Evolutionary conservation across 768 basidiomycete genomes (phyloP), one percentile per base, ranked within the genome.

Genomic region (Cantharellus cinnabarinus): DNA sequence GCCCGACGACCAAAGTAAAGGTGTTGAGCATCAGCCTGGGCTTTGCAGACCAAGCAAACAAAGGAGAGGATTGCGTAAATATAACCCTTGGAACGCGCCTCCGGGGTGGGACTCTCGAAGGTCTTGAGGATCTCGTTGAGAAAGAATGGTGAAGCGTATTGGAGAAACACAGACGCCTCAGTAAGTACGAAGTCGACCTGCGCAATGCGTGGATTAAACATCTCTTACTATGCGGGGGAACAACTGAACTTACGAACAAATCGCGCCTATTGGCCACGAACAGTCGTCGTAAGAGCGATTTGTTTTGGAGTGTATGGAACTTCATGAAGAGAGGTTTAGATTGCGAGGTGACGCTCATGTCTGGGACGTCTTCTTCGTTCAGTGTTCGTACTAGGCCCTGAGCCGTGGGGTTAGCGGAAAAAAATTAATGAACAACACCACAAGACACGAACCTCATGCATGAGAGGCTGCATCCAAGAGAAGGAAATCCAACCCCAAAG

Each of bases 1-100:
- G 80, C 86, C n/a, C 88, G 79, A 50, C 90, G 78, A 29, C 83
- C 81, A 59, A 77, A 80, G 85, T 86, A 90, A 3, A 35, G 64
- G 58, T 70, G 70, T 4, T 67, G 61, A 7, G 70, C 60, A 63
- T 72, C 70, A 1, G 63, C 58, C 14, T 63, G 58, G 48, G 73
- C 80, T 71, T 84, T 85, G 59, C 73, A 64, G 0, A 81, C 41
- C 0, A 79, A 75, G 44, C 76, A 81, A 0, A 77, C 52, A 68
- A 91, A 85, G 3, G 86, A 80, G 2, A 89, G 72, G 62, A 83
- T 73, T 0, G 90, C 88, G 64, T 83, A 90, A 14, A 87, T 75
- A 65, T 85, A 90, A 2, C 89, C 89, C 42, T 68, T 68, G 3
- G 79, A 72, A 20, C 75, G 76, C 48, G 74, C 74, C 63, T 77